These are phyloP conservation scores for Neopestalotiopsis rosae DNA, from an alignment of 2,329 filamentous ascomycete species.

Conservation along the genomic window DNA sequence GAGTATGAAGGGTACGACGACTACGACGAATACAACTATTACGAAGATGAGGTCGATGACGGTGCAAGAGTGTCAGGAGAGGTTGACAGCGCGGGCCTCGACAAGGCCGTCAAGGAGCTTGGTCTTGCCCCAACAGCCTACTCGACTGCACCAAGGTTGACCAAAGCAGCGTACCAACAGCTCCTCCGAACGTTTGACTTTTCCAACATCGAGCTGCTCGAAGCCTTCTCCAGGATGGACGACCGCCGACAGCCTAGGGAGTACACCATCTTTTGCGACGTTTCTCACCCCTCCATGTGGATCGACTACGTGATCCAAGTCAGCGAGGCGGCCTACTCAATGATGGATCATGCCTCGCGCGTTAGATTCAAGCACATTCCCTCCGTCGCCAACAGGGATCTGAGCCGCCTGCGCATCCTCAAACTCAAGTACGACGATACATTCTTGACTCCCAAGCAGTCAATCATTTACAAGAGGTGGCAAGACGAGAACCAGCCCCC, in stretches of 20 bases:
- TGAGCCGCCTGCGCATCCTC: constrained; percentile 8
- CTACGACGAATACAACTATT: too few relatives aligned
- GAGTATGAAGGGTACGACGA: too few relatives aligned
- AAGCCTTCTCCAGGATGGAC: background rate
- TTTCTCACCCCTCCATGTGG: background rate
- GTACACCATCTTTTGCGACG: constrained; percentile 3
- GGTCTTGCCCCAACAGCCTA: background rate
- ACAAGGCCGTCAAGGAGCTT: background rate
- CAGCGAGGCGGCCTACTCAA: background rate
- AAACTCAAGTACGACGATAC: background rate
- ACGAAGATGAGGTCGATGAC: background rate
- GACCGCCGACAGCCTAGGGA: background rate
- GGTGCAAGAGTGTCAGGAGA: background rate
- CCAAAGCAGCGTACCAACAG: background rate
- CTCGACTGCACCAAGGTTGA: background rate
- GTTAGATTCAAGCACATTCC: background rate
- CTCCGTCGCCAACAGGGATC: background rate
- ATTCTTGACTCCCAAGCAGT: background rate
- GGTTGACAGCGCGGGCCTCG: background rate
- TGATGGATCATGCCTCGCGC: constrained; percentile 2
- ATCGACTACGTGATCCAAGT: constrained; percentile 5
- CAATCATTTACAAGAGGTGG: background rate
- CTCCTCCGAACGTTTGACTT: constrained; percentile 6
- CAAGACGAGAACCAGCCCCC: background rate
- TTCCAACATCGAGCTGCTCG: background rate